Base-by-base conservation (phyloP, 371 early-diverging fungal genomes). In the Mucor piriformis region DNA sequence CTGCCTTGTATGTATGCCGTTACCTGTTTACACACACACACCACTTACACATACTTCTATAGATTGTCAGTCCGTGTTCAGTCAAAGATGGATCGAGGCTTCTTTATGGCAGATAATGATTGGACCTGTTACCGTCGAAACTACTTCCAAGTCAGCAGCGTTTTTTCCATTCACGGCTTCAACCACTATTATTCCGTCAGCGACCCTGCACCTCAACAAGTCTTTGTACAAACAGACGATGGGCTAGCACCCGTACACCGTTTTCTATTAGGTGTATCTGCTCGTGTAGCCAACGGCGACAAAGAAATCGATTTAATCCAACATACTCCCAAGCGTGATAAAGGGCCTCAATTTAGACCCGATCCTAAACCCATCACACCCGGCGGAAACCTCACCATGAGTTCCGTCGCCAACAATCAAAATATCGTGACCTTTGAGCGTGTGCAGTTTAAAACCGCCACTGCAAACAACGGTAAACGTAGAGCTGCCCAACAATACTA, bases 91-190 rank as follows among this genome's bases (percentile, higher is more conserved):
- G 92, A 90, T 61, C 78, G 85, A 40, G 92, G 92, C 2, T 91
- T 88, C 70, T 88, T 88, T 59, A 64, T 88, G 60, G 85, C 87
- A 10, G 79, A 85, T 24, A 82, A 82, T 57, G 83, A 84, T 52
- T 94, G 94, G 95, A 91, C 92, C 0, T 93, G 94, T 66, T 94
- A 94, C 70, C 83, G 94, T 32, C 84, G 94, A 58, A 94, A 94
- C 55, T 94, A 93, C 69, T 92, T 93, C 57, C 92, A 93, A 72
- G 81, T 93, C 32, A 88, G 89, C 62, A 73, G 82, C 42, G 79
- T 85, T 6, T 90, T 90, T 57, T 70, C 71, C 24, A 64, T 87
- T 15, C 51, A 72, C n/a, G 81, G 77, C 23, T 62, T 72, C 18
- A 69, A 62, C 15, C 77, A 77, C n/a, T 62, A 76, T 8, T 65